Evolutionary conservation across 1,284 basidiomycete genomes (phyloP), one percentile per base, ranked within the genome.

Genomic region (Irpex sp.): DNA sequence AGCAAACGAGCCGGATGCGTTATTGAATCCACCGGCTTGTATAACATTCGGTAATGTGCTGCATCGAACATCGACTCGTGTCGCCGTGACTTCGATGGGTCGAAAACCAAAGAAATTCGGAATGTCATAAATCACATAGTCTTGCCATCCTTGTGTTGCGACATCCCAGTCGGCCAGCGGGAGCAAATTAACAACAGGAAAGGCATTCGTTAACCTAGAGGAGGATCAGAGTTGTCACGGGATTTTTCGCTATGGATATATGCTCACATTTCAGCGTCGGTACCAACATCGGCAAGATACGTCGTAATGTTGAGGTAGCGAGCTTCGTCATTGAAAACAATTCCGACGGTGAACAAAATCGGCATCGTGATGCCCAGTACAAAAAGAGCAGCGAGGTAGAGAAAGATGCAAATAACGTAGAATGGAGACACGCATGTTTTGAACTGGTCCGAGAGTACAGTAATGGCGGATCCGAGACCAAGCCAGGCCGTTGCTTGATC

Each of bases 401-500:
- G 26, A 11, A 61, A 39, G 15, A 57, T 61, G 39, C 60, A 61
- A n/a, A 57, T 5, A 36, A 56, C 53, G 31, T 55, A 55, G 31
- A 55, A 55, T 26, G 31, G 31, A 13, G 53, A 55, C 15, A 55
- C 33, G 53, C 36, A 26, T 5, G 51, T 43, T 17, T 19, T 31
- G 43, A 61, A 57, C 17, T 56, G 35, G 39, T 57, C 43, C 53
- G 11, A 49, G 8, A 61, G 39, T 8, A 50, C 49, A 19, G 39
- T 19, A 33, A 51, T 13, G 19, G 60, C 46, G 5, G 60, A 55
- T 15, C 63, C 60, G 11, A 64, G 49, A 5, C 60, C 60, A 13
- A 65, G 61, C 61, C 64, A 65, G 2, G 64, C 58, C 1, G 35
- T 8, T 5, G 61, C 59, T 46, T 65, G 62, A 21, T 65, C 64